Conservation (phyloP, 2,329 filamentous ascomycete genomes). For the Gremmenia infestans region DNA sequence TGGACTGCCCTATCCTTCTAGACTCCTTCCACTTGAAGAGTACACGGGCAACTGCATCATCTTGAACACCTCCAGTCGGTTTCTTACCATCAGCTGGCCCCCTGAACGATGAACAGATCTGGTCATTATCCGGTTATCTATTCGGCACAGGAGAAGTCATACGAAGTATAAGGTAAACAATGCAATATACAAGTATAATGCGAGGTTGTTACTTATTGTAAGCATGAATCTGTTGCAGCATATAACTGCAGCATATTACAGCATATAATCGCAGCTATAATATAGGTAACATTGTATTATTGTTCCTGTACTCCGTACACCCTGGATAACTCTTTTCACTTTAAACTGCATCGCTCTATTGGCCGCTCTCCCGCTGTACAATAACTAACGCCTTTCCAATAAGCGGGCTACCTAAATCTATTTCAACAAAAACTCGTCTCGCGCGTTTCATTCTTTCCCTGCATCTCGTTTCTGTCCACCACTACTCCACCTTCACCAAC, state of each 20-base stretch:
- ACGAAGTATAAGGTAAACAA: neutral
- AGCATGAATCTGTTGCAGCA: too few species aligned
- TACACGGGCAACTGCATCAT: neutral
- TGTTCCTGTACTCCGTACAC: too few species aligned
- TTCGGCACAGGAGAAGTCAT: too few species aligned
- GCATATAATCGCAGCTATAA: too few species aligned
- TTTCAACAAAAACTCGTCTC: neutral
- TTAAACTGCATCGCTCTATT: too few species aligned
- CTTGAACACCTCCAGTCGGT: neutral
- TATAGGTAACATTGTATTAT: too few species aligned
- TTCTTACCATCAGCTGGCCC: neutral
- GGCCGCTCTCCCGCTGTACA: too few species aligned
- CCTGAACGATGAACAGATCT: neutral
- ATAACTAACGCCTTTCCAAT: too few species aligned
- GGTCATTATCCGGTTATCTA: too few species aligned
- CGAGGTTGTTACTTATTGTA: neutral
- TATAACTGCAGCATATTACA: too few species aligned
- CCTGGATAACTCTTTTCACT: too few species aligned
- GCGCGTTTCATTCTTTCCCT: neutral
- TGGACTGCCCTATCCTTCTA: neutral
- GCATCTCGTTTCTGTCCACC: too few species aligned
- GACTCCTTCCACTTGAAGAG: neutral
- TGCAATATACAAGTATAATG: neutral
- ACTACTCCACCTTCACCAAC: neutral
- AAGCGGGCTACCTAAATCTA: neutral